Evolutionary conservation across 495 filamentous ascomycete species (phyloP), one percentile per base, ranked within the genome.

Genomic region (Evernia prunastri): DNA sequence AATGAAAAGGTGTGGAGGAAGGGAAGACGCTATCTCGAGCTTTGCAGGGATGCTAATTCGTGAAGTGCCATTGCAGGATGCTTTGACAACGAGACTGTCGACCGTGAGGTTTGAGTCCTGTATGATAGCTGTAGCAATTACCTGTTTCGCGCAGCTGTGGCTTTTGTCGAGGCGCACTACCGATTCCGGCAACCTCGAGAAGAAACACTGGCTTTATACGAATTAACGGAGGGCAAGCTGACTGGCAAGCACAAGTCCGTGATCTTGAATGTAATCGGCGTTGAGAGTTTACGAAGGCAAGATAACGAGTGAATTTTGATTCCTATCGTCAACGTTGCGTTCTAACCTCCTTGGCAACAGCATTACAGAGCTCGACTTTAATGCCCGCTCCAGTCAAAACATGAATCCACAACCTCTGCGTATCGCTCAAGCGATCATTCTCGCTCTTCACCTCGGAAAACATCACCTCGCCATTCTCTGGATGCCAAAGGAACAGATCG

Each of bases 351-450:
- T 77, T 87, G 45, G 92, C 90, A 72, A 91, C 83, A 11, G 90
- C 92, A 79, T 92, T 87, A 75, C 92, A 96, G 61, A 97, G 74
- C 73, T 96, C 91, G 35, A 97, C 92, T 67, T 77, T 81, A 17
- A 98, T 81, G 1, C 93, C 92, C 5, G 92, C 91, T 3, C 86
- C 86, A 7, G 84, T 86, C 57, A 98, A 77, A 4, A 97, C 91
- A 80, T 97, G 89, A 69, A 97, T 96, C 94, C 94, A 98, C 45
- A 98, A 78, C 67, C 94, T 81, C 76, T 98, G 94, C 40, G 92
- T 95, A 80, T 98, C 94, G 75, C 93, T 96, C 71, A 98, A 79
- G 39, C 91, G 84, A 80, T 98, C 94, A 78, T 96, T 97, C 76
- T 91, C 90, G 65, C 87, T 91, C 81, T 96, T 96, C 57, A 96